These are phyloP conservation scores for Yamadazyma pseudoaaseri DNA, from an alignment of 1,139 yeast species.

Conservation along the genomic window DNA sequence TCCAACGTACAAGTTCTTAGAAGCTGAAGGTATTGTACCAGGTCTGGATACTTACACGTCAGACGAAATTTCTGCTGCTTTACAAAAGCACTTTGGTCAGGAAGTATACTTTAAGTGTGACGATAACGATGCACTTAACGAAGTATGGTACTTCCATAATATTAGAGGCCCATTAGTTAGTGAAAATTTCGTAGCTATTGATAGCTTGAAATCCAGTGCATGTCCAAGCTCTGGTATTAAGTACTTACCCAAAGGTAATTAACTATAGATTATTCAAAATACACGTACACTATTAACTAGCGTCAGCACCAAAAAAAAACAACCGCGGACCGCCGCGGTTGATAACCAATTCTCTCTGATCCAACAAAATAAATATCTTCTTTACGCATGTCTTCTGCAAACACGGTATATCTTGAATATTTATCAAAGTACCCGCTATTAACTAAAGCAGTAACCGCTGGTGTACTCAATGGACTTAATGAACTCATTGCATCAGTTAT, in stretches of 20 bases:
- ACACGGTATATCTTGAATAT: constrained; percentile 36
- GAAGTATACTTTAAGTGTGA: constrained; percentile 69
- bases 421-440: constrained; percentile 52
- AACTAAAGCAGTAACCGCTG: constrained; percentile 63
- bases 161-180: constrained; percentile 68
- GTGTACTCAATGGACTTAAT: constrained; percentile 54
- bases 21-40: constrained; percentile 67
- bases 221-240: constrained; percentile 73
- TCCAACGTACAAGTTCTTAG: constrained; percentile 70
- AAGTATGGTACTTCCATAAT: constrained; percentile 86
- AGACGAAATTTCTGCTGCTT: constrained; percentile 61
- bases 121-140: constrained; percentile 62
- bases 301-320: no score
- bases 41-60: constrained; percentile 58
- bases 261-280: no score
- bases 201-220: constrained; percentile 48
- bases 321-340: no score
- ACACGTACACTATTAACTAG: no score
- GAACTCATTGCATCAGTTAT: constrained; percentile 56
- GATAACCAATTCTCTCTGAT: no score
- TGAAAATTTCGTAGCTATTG: constrained; percentile 68
- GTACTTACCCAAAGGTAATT: constrained; percentile 72
- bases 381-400: constrained; percentile 11
- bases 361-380: no score
- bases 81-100: constrained; percentile 56